Conservation (phyloP, 2,329 filamentous ascomycete species). For the Colletotrichum graminicola region DNA sequence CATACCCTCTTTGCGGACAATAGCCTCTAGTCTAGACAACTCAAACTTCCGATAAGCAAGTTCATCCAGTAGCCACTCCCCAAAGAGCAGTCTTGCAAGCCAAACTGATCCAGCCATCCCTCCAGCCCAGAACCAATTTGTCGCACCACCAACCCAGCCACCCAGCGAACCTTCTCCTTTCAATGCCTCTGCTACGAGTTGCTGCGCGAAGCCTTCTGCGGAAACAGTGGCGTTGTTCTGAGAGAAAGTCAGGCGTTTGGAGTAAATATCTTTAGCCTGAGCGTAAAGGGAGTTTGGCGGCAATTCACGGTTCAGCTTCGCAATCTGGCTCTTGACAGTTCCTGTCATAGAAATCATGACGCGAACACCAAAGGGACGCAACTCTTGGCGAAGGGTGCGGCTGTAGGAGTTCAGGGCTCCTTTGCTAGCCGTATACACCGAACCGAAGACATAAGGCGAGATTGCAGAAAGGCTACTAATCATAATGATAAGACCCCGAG, state of each 20-base stretch:
- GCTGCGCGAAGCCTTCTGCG: constrained; percentile 58
- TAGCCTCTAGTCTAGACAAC: constrained; percentile 52
- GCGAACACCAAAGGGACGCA: constrained; percentile 66
- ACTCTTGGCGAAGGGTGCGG: constrained; percentile 65
- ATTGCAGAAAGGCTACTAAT: constrained; percentile 65
- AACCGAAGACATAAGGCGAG: constrained; percentile 65
- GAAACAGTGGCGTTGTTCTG: constrained; percentile 61
- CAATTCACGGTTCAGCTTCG: constrained; percentile 56
- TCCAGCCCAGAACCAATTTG: constrained; percentile 53
- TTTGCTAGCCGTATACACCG: constrained; percentile 68
- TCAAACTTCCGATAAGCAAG: constrained; percentile 53
- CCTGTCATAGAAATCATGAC: constrained; percentile 70
- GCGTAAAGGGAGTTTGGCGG: constrained; percentile 61
- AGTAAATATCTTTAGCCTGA: constrained; percentile 60
- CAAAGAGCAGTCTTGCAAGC: constrained; percentile 48
- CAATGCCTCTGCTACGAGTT: constrained; percentile 58
- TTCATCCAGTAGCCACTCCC: constrained; percentile 47
- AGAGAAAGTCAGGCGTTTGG: constrained; percentile 60
- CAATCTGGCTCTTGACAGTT: constrained; percentile 65
- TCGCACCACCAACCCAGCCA: constrained; percentile 50
- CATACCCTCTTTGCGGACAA: constrained; percentile 32
- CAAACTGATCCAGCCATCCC: constrained; percentile 49
- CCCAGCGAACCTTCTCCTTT: constrained; percentile 53
- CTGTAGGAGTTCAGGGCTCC: constrained; percentile 66
- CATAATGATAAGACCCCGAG: constrained; percentile 66